Conservation (phyloP, 192 early-diverging fungal genomes). For the Allomyces javanicus region DNA sequence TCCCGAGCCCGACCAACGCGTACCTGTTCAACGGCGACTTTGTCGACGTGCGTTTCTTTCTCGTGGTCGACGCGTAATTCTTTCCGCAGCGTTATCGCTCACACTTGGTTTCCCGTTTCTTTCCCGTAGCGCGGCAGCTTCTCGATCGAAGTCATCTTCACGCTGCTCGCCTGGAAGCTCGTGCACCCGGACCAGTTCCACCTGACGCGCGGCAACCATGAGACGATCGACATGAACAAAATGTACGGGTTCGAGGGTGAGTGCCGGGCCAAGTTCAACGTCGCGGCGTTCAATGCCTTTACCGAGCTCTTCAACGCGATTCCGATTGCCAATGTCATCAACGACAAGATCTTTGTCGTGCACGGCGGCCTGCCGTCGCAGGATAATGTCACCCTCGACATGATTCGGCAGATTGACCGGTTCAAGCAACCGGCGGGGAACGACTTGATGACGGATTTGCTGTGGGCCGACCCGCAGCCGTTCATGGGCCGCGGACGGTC, state of each 20-base stretch:
- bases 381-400: constrained; percentile 79
- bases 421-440: constrained; percentile 53
- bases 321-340: constrained; percentile 78
- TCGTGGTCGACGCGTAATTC: background rate
- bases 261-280: constrained; percentile 79
- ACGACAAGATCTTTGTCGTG: constrained; percentile 82
- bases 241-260: constrained; percentile 99
- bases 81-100: no score
- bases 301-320: constrained; percentile 87
- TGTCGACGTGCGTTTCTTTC: constrained; percentile 29
- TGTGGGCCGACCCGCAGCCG: constrained; percentile 94
- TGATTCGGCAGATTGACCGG: constrained; percentile 69
- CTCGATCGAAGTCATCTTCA: constrained; percentile 85
- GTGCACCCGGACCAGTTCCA: constrained; percentile 69
- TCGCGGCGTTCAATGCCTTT: constrained; percentile 77
- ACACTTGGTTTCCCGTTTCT: no score
- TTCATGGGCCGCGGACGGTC: constrained; percentile 60
- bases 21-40: constrained; percentile 98
- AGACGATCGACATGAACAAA: constrained; percentile 97
- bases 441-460: constrained; percentile 79
- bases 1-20: constrained; percentile 56
- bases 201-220: constrained; percentile 92
- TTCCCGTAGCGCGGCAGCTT: constrained; percentile 46
- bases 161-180: constrained; percentile 76
- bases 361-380: constrained; percentile 88